These are phyloP conservation scores for Solanum etuberosum DNA, from an alignment of 257 asterid species.

Conservation along the genomic window DNA sequence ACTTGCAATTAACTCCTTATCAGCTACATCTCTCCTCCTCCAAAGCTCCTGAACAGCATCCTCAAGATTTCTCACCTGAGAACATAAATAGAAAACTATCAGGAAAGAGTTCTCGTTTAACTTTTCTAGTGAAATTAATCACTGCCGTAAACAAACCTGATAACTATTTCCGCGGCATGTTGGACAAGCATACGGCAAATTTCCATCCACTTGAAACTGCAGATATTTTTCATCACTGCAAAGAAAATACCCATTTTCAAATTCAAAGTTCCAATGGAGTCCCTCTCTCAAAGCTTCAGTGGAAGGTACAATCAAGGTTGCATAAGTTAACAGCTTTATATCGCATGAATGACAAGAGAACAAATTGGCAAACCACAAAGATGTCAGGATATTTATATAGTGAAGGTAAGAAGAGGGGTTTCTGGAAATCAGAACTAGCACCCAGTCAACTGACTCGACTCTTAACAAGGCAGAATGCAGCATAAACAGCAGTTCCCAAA, in stretches of 20 bases:
- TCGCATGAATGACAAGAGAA: not conserved
- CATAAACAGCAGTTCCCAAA: not conserved
- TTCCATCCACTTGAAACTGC: slow-evolving; percentile 92
- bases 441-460: not conserved
- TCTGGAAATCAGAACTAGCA: not conserved
- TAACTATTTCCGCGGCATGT: slow-evolving; percentile 93
- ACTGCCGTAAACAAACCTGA: slow-evolving; percentile 38
- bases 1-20: slow-evolving; percentile 64
- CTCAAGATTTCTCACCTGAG: slow-evolving; percentile 71
- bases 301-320: not conserved
- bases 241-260: slow-evolving; percentile 2
- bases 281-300: not conserved
- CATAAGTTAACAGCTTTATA: not conserved
- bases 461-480: not conserved
- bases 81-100: not conserved
- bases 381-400: not conserved
- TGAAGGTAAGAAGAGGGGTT: not conserved
- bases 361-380: not conserved
- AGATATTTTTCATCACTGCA: slow-evolving; percentile 81
- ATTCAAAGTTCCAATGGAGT: not conserved
- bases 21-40: slow-evolving; percentile 91
- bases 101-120: not conserved
- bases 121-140: not conserved
- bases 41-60: slow-evolving; percentile 98
- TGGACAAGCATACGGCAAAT: slow-evolving; percentile 86